Conservation (phyloP, 768 basidiomycete genomes). For the Trichaptum fuscoviolaceum region DNA sequence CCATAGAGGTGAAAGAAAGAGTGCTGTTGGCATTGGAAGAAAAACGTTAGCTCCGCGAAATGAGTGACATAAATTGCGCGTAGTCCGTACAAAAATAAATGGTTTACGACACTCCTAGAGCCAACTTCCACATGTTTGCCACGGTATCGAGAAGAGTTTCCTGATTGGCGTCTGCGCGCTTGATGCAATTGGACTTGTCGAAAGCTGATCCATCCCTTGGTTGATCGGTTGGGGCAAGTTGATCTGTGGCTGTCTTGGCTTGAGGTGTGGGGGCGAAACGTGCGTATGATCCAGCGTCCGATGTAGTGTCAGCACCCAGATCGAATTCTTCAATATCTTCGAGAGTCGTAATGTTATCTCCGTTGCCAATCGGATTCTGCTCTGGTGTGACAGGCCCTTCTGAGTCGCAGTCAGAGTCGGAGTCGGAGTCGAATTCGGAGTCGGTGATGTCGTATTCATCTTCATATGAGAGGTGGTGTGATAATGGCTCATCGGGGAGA, state of each 20-base stretch:
- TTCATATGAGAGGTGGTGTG: not conserved
- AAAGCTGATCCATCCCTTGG: not conserved
- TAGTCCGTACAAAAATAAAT: not conserved
- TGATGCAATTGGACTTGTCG: not conserved
- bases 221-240: not conserved
- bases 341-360: not conserved
- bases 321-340: not conserved
- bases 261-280: not conserved
- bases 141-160: not conserved
- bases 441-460: not conserved
- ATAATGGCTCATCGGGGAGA: not conserved
- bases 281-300: not conserved
- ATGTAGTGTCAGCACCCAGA: not conserved
- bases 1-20: not conserved
- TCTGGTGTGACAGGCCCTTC: not conserved
- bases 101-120: not conserved
- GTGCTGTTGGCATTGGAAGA: too few species aligned
- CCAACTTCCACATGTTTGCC: not conserved
- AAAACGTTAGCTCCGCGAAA: too few species aligned
- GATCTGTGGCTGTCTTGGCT: not conserved
- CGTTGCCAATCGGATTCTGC: not conserved
- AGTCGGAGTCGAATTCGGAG: not conserved
- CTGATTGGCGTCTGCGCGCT: not conserved
- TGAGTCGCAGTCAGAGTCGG: not conserved
- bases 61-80: too few species aligned